Evolutionary conservation across 2,329 filamentous ascomycete genomes (phyloP).

Genomic region (Neurospora sp.): DNA sequence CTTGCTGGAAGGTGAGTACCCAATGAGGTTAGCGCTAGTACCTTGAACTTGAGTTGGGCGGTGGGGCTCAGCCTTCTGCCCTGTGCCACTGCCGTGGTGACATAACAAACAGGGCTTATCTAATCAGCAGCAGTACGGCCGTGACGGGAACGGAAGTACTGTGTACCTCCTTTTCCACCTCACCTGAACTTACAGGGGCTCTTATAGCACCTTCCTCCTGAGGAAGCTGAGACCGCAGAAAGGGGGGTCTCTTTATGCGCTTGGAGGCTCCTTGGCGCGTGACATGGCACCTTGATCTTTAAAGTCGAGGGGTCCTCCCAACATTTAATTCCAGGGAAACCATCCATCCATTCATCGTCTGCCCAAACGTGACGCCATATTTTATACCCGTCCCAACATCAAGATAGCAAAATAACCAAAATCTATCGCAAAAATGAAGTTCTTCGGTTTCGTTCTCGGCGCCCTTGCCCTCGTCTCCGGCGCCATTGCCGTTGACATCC

Average conservation of each 20-base stretch:
- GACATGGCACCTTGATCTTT: conserved; percentile 1
- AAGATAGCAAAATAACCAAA: background rate
- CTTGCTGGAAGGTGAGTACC: conserved; percentile 15
- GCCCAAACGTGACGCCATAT: background rate
- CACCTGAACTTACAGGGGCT: background rate
- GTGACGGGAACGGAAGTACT: background rate
- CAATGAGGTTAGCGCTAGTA: conserved; percentile 13
- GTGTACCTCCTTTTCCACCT: background rate
- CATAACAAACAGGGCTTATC: conserved; percentile 1
- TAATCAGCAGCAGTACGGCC: background rate
- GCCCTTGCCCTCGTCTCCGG: conserved; percentile 49
- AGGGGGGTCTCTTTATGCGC: background rate
- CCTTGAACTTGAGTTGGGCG: conserved; percentile 4
- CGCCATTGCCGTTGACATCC: conserved; percentile 50
- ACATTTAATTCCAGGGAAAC: background rate
- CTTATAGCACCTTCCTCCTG: background rate
- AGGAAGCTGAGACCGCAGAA: background rate
- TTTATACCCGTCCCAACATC: background rate
- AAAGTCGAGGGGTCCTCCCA: background rate
- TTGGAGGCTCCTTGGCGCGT: conserved; percentile 2
- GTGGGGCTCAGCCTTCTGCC: background rate
- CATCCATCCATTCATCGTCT: background rate
- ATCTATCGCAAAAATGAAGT: conserved; percentile 47
- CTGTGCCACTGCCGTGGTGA: conserved; percentile 3
- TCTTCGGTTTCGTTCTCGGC: conserved; percentile 41